Base-by-base conservation (phyloP, 495 filamentous ascomycete genomes). In the Aspergillus nanangensis region DNA sequence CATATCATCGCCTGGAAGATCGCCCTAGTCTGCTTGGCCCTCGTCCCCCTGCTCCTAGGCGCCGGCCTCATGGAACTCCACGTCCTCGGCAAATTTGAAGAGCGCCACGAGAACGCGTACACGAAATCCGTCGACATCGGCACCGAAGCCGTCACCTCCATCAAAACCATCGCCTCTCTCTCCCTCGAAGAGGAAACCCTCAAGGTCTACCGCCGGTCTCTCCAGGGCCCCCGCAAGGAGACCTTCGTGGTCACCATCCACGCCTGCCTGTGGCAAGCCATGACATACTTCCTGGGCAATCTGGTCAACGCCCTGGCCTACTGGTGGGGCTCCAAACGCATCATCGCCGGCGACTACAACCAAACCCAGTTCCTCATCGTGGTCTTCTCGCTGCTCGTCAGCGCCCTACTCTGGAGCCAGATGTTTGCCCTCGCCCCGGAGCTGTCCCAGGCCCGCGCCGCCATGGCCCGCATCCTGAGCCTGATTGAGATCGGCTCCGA, bases 341-440 rank as follows among this genome's bases (percentile, higher is more conserved):
- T 86, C 18, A 65, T 76, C 23, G 59, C 63, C 21, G 80, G 82
- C 10, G 58, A 68, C 29, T 84, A 84, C 40, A 72, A 71, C 0
- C 73, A 72, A 18, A 69, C 74, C 2, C 72, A 85, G 44, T 86
- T 86, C 61, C 74, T 84, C 50, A 83, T 83, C 50, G 79, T 85
- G 0, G 63, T 84, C 0, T 74, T 81, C 2, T 75, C 80, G 2
- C 62, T 77, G 0, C 62, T 76, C 8, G 75, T 75, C 48, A 78
- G 75, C 34, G 81, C 81, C 0, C 81, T 83, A 50, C 71, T 78
- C 4, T 81, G 77, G 58, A 79, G 80, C 24, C 82, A 86, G 51
- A 80, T 87, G 69, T 86, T 86, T 56, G 75, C 75, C 4, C 69
- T 85, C 1, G 80, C 80, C 0, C 79, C 82, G 0, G 80, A 84